Evolutionary conservation across 1,284 basidiomycete genomes (phyloP).

Genomic region (Omphalotus olearius): DNA sequence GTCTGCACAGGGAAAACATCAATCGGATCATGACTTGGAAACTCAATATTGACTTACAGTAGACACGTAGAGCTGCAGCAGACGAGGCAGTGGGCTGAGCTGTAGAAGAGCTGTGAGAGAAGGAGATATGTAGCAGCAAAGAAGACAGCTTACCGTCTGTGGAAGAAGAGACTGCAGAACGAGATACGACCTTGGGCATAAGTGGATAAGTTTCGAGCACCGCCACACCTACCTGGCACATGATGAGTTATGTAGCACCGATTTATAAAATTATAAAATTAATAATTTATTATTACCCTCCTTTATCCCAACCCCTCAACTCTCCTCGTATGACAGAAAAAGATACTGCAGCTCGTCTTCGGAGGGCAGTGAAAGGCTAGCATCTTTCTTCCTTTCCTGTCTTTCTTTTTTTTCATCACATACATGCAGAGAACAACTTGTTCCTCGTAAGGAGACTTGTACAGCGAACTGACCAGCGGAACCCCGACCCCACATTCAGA

Average conservation of each 20-base stretch:
- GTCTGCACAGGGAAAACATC: constrained; percentile 38
- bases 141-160: constrained; percentile 56
- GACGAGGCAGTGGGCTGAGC: constrained; percentile 78
- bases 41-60: constrained; percentile 48
- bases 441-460: constrained; percentile 82
- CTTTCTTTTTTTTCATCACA: constrained; percentile 18
- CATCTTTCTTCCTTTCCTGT: constrained; percentile 22
- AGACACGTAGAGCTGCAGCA: constrained; percentile 70
- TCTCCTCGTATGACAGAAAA: constrained; percentile 66
- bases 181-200: constrained; percentile 81
- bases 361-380: constrained; percentile 72
- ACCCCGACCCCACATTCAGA: constrained; percentile 71
- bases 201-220: not conserved
- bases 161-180: constrained; percentile 76
- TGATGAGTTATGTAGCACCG: not conserved
- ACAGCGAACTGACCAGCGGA: constrained; percentile 81
- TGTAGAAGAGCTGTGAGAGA: constrained; percentile 25
- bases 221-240: not conserved
- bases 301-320: constrained; percentile 17
- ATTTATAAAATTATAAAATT: not conserved
- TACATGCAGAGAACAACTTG: constrained; percentile 79
- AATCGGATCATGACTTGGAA: constrained; percentile 3
- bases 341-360: constrained; percentile 68
- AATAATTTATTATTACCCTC: not conserved
- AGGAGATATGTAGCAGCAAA: constrained; percentile 13